phyloP scores from a whole-genome alignment of 2,329 filamentous ascomycete genomes.

The Cercospora canescens region DNA sequence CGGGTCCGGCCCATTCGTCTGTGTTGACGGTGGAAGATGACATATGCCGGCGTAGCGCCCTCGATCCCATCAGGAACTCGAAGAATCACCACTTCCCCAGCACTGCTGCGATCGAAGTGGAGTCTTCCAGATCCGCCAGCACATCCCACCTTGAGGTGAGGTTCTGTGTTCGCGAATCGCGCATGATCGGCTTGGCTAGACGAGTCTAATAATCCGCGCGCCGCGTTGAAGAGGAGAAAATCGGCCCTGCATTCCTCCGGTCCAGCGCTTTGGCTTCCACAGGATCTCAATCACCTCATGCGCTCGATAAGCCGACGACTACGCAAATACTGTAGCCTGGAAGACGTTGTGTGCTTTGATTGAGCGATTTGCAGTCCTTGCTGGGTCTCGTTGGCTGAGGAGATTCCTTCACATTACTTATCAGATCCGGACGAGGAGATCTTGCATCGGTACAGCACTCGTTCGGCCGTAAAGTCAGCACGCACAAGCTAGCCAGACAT shows the following conservation, averaged over 20 bases:
- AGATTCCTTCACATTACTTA: too few relatives aligned
- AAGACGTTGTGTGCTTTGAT: not conserved
- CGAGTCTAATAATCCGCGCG: too few relatives aligned
- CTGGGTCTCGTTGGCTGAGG: too few relatives aligned
- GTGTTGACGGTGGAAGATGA: not conserved
- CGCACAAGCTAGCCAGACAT: not conserved
- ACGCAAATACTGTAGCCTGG: not conserved
- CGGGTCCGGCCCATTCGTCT: not conserved
- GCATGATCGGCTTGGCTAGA: not conserved
- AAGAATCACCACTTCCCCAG: not conserved
- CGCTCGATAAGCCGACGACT: not conserved
- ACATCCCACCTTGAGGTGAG: not conserved
- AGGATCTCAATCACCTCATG: not conserved
- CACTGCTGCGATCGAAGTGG: not conserved
- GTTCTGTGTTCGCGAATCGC: not conserved
- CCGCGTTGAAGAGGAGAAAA: not conserved
- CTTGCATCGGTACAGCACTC: not conserved
- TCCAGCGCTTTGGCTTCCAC: not conserved
- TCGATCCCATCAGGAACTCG: not conserved
- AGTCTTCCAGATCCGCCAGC: not conserved
- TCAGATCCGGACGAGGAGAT: not conserved
- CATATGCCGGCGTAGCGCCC: not conserved
- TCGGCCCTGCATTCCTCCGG: slow-evolving; percentile 2
- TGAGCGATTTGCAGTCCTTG: not conserved
- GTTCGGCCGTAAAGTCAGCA: slow-evolving; percentile 10